Evolutionary conservation across 495 filamentous ascomycete species (phyloP).

Genomic region (Penicillium riverlandense): DNA sequence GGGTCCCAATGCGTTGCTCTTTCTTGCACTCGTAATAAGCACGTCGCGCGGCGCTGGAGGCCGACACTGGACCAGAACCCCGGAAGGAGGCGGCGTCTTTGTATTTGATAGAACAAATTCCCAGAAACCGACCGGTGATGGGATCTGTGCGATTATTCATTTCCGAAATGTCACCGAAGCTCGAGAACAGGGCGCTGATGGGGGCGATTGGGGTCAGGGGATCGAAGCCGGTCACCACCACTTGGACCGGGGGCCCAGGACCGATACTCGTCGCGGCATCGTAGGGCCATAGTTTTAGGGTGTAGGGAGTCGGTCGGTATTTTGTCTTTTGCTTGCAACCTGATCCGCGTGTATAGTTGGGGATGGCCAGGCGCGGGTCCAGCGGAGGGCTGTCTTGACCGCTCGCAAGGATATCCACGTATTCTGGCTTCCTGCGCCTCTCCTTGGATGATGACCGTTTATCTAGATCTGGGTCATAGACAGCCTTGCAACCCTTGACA

Average conservation of each 20-base stretch:
- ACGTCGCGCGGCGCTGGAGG: conserved; percentile 66
- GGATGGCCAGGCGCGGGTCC: conserved; percentile 70
- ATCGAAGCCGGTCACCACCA: conserved; percentile 91
- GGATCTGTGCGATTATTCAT: conserved; percentile 89
- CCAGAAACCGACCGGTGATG: conserved; percentile 83
- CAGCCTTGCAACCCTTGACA: conserved; percentile 60
- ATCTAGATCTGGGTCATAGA: conserved; percentile 71
- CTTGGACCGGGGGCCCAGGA: conserved; percentile 78
- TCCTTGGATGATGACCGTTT: conserved; percentile 51
- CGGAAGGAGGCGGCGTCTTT: conserved; percentile 58
- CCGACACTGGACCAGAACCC: conserved; percentile 46
- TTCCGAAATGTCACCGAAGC: conserved; percentile 81
- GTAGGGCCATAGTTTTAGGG: conserved; percentile 67
- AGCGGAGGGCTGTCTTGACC: conserved; percentile 61
- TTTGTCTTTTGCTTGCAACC: conserved; percentile 65
- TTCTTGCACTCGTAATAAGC: conserved; percentile 56
- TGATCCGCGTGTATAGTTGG: conserved; percentile 48
- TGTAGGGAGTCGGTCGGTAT: conserved; percentile 70
- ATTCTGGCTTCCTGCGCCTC: conserved; percentile 63
- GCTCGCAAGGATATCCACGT: conserved; percentile 58
- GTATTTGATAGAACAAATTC: conserved; percentile 86
- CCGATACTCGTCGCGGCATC: conserved; percentile 76
- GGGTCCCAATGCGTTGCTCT: conserved; percentile 65
- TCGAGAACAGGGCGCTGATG: conserved; percentile 72
- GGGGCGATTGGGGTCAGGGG: conserved; percentile 74